Conservation (phyloP, 257 asterid genomes). For the Solanum appendiculatum region DNA sequence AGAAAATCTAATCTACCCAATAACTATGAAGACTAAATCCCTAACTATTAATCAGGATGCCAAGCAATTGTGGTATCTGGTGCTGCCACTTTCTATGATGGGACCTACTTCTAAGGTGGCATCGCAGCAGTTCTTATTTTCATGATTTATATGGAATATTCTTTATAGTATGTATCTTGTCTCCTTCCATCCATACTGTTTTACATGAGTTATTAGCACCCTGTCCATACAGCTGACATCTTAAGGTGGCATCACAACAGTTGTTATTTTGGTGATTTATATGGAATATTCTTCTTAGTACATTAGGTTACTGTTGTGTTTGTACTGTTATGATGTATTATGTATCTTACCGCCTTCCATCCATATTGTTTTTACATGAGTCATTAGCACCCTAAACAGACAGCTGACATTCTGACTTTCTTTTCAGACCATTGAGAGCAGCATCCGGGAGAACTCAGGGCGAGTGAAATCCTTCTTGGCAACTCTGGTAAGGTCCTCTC, state of each 20-base stretch:
- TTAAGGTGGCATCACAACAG: background rate
- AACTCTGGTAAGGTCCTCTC: conserved; percentile 53
- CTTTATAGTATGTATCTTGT: background rate
- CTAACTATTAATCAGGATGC: background rate
- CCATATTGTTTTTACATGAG: background rate
- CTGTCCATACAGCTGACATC: background rate
- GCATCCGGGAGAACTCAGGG: conserved; percentile 66
- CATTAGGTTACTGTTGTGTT: no score
- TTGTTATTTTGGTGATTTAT: background rate
- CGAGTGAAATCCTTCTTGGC: conserved; percentile 72
- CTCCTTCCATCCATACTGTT: background rate
- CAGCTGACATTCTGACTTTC: background rate
- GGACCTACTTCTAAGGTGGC: background rate
- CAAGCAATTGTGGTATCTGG: background rate
- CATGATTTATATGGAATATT: background rate
- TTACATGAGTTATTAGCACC: background rate
- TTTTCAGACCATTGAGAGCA: conserved; percentile 70
- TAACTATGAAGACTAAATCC: background rate
- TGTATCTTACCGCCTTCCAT: background rate
- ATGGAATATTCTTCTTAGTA: background rate
- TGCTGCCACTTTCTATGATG: background rate
- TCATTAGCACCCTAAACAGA: background rate
- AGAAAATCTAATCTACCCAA: background rate
- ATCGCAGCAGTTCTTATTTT: background rate
- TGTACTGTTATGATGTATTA: background rate